Conservation (phyloP, 2,329 filamentous ascomycete species). For the Ampelomyces quisqualis region DNA sequence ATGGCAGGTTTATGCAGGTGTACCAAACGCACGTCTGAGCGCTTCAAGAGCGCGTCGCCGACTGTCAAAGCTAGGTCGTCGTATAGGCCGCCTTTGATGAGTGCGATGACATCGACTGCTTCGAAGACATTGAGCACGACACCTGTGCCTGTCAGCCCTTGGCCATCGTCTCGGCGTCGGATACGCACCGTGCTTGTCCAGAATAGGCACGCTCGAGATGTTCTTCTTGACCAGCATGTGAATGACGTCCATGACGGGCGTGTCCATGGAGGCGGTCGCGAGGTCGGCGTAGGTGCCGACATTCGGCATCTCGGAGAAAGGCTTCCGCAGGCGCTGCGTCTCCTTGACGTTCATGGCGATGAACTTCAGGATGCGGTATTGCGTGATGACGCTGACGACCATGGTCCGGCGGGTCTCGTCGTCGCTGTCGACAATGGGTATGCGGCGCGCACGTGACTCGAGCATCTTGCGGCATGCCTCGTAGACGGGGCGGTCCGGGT, state of each 20-base stretch:
- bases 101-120: slow-evolving; percentile 92
- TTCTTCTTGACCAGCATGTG: slow-evolving; percentile 89
- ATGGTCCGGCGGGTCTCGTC: slow-evolving; percentile 90
- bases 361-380: slow-evolving; percentile 98
- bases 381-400: slow-evolving; percentile 94
- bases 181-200: slow-evolving; percentile 68
- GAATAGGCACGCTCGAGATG: slow-evolving; percentile 91
- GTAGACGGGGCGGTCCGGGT: slow-evolving; percentile 87
- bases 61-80: slow-evolving; percentile 85
- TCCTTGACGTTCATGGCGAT: slow-evolving; percentile 93
- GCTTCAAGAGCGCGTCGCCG: slow-evolving; percentile 83
- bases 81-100: slow-evolving; percentile 91
- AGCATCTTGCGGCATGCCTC: slow-evolving; percentile 95
- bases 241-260: slow-evolving; percentile 90
- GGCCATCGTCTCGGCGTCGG: background rate
- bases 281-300: slow-evolving; percentile 83
- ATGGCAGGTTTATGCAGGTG: background rate
- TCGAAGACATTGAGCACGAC: slow-evolving; percentile 93
- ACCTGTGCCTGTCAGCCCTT: slow-evolving; percentile 45
- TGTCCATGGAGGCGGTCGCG: slow-evolving; percentile 82
- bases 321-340: slow-evolving; percentile 84
- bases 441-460: slow-evolving; percentile 85
- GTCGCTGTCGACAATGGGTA: slow-evolving; percentile 89
- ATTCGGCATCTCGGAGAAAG: slow-evolving; percentile 71
- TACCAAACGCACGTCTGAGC: slow-evolving; percentile 63